Evolutionary conservation across 1,284 basidiomycete species (phyloP).

Genomic region (Erythrobasidium hasegawianum): DNA sequence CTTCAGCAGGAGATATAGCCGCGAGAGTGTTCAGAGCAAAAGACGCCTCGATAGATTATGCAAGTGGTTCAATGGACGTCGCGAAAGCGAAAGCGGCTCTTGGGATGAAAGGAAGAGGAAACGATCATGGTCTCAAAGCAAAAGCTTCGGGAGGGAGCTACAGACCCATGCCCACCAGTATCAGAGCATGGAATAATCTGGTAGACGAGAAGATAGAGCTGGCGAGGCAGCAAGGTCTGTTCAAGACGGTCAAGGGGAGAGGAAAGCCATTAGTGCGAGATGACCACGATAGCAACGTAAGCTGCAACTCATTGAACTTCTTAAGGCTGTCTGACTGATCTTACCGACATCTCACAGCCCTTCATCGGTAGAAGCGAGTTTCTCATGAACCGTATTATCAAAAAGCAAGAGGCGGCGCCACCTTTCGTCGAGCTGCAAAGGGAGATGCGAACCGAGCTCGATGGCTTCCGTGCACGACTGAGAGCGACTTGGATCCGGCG

Average conservation of each 20-base stretch:
- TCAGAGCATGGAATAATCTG: constrained; percentile 24
- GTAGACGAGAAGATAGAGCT: constrained; percentile 32
- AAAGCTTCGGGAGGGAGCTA: constrained; percentile 2
- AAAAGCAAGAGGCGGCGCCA: constrained; percentile 77
- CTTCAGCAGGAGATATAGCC: constrained; percentile 22
- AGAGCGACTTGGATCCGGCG: constrained; percentile 62
- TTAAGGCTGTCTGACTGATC: no score
- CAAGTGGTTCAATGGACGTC: constrained; percentile 16
- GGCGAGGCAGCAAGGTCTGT: constrained; percentile 30
- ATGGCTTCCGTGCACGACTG: constrained; percentile 63
- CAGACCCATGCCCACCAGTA: constrained; percentile 11
- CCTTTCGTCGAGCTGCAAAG: constrained; percentile 84
- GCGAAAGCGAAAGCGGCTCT: constrained; percentile 28
- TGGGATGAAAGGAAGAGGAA: constrained; percentile 11
- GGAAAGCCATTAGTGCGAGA: constrained; percentile 31
- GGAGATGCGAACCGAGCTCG: constrained; percentile 60
- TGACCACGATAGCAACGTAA: constrained; percentile 23
- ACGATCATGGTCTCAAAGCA: not conserved
- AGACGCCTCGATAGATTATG: constrained; percentile 33
- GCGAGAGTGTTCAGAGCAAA: constrained; percentile 24
- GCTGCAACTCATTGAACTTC: not conserved
- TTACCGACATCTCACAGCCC: not conserved
- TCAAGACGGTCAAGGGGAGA: constrained; percentile 26
- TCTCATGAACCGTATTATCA: constrained; percentile 82
- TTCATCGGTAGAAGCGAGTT: constrained; percentile 70